phyloP scores from a whole-genome alignment of 148 eudicot species.

The Silene latifolia region DNA sequence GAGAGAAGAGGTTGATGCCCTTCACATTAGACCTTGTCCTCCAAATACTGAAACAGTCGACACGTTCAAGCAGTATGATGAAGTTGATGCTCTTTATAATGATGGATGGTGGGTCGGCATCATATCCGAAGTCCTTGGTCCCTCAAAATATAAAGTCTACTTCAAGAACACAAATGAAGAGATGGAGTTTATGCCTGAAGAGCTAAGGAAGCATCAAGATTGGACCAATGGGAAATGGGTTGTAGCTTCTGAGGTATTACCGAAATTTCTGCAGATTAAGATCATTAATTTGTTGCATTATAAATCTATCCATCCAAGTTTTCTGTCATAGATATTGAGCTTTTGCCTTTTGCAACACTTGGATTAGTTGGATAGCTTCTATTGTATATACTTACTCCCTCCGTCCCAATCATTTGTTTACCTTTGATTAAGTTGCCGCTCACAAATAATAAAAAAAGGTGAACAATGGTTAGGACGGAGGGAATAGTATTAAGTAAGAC shows the following conservation, averaged over 20 bases:
- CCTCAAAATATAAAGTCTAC: conserved; percentile 54
- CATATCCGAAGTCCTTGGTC: conserved; percentile 46
- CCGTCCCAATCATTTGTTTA: too few species aligned
- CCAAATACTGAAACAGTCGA: conserved; percentile 37
- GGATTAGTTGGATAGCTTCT: too few species aligned
- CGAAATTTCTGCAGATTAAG: background rate
- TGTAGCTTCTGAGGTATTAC: conserved; percentile 53
- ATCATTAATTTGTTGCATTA: too few species aligned
- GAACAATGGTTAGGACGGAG: too few species aligned
- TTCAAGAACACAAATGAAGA: conserved; percentile 55
- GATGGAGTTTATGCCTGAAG: conserved; percentile 49
- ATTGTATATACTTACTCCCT: too few species aligned
- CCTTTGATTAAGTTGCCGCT: too few species aligned
- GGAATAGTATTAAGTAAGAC: too few species aligned
- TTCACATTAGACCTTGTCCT: conserved; percentile 71
- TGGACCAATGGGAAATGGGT: conserved; percentile 87
- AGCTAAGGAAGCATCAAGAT: conserved; percentile 71
- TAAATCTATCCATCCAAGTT: too few species aligned
- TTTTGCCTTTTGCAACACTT: too few species aligned
- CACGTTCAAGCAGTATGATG: conserved; percentile 47
- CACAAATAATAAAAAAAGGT: too few species aligned
- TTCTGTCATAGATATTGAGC: too few species aligned
- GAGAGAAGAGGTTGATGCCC: conserved; percentile 63
- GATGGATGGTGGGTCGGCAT: conserved; percentile 98
- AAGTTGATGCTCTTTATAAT: conserved; percentile 79